A percentile compares a stretch with the other conserved stretches of the same genome.
These are phyloP conservation scores for Kwoniella europaea DNA, from an alignment of 768 basidiomycete genomes.

Conservation along the genomic window DNA sequence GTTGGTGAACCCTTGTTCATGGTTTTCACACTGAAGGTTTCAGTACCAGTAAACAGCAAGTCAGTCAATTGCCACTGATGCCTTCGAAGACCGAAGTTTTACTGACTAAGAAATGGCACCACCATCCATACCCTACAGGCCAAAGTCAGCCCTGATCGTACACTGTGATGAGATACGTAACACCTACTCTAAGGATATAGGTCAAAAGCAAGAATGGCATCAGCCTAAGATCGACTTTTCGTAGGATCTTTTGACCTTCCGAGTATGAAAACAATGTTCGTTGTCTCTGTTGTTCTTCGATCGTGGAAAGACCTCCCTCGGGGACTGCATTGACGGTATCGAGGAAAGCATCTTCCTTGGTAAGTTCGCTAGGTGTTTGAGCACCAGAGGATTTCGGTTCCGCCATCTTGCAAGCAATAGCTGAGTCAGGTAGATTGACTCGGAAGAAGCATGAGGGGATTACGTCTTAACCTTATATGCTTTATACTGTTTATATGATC, in stretches of 20 bases:
- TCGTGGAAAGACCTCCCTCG: conserved; percentile 8
- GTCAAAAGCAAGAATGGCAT: conserved; percentile 20
- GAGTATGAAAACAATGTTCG: conserved; percentile 18
- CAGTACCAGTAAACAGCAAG: background rate
- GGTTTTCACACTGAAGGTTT: conserved; percentile 37
- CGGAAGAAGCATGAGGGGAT: background rate
- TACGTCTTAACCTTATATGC: background rate
- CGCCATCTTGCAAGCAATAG: background rate
- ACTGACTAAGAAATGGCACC: conserved; percentile 21
- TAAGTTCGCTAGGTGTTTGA: conserved; percentile 16
- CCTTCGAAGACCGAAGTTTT: background rate
- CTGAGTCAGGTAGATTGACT: background rate
- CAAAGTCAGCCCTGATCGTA: background rate
- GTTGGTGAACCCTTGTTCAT: conserved; percentile 31
- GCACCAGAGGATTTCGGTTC: conserved; percentile 2
- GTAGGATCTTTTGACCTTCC: conserved; percentile 15
- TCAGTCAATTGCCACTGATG: background rate
- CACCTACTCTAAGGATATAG: conserved; percentile 14
- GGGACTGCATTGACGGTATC: conserved; percentile 5
- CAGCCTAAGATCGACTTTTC: conserved; percentile 17
- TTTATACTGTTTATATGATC: background rate
- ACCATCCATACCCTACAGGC: conserved; percentile 13
- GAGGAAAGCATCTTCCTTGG: conserved; percentile 18
- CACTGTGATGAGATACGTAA: background rate
- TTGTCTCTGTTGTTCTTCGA: conserved; percentile 17